Base-by-base conservation (phyloP, 163 green algal species). In the Picocystis sp. region DNA sequence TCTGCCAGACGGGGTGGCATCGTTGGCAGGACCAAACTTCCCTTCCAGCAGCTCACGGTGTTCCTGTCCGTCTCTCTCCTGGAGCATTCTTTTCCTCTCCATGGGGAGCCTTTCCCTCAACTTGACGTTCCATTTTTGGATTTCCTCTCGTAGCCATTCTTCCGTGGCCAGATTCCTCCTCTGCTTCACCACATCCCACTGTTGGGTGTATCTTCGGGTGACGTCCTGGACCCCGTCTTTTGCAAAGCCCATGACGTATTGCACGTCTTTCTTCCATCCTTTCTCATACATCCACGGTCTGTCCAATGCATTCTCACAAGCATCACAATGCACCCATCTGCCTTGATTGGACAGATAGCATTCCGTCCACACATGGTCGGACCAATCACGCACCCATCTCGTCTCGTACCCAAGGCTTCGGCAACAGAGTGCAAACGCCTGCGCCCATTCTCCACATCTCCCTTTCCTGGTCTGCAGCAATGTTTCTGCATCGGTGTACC, bases 361-460 rank as follows among this genome's bases (percentile, higher is more conserved):
- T 68, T 91, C 81, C 2, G 55, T 58, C 81, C 82, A 93, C 2
- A 93, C 72, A 50, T 94, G 84, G 57, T 94, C 84, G 2, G 65
- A 76, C 58, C 61, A 75, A 62, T 93, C 82, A 2, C 66, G 11
- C 0, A 80, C 66, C 41, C 73, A 68, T 2, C 79, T 60, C 35
- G 56, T 60, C 1, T 77, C 47, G 47, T 71, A 73, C 12, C 72
- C 77, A 3, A 72, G 29, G 11, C 29, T 57, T 15, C 73, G 47
- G 54, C 70, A 83, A 62, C 67, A 81, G 5, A 87, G 64, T 10
- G 58, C 60, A 55, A 90, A 90, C 47, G 50, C 63, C 52, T 87
- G 87, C 22, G 80, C 79, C 74, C 76, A 90, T 54, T 80, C 70
- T 2, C 80, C 80, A 65, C 80, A 89, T 8, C 80, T 66, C 2